Conservation (phyloP, 2,329 filamentous ascomycete genomes). For the Aureobasidium sp. region DNA sequence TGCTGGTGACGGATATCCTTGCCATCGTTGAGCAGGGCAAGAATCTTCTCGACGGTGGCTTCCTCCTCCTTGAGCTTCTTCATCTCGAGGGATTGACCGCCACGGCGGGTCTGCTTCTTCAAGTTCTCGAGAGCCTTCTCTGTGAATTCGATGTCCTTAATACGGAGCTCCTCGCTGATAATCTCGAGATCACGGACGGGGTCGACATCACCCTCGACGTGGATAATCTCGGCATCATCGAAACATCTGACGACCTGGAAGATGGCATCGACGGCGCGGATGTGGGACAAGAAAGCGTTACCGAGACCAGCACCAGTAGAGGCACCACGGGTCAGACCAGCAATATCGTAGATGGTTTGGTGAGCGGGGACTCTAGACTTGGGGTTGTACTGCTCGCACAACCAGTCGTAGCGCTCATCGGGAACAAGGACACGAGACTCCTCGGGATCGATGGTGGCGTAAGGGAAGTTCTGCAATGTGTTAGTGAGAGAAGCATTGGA, state of each 20-base stretch:
- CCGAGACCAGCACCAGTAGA: slow-evolving; percentile 96
- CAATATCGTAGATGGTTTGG: slow-evolving; percentile 97
- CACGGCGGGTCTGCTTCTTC: slow-evolving; percentile 89
- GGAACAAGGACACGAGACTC: slow-evolving; percentile 96
- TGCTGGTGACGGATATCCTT: slow-evolving; percentile 88
- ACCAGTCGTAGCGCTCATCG: slow-evolving; percentile 92
- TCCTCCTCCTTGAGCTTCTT: slow-evolving; percentile 96
- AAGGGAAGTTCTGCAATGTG: slow-evolving; percentile 75
- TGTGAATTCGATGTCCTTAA: slow-evolving; percentile 98
- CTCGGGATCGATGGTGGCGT: slow-evolving; percentile 97
- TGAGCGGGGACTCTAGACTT: slow-evolving; percentile 97
- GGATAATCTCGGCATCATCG: slow-evolving; percentile 98
- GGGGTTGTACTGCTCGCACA: slow-evolving; percentile 92
- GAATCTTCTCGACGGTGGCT: slow-evolving; percentile 82
- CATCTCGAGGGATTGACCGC: slow-evolving; percentile 92
- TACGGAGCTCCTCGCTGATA: slow-evolving; percentile 89
- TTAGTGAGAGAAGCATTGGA: neutral
- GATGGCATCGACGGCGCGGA: slow-evolving; percentile 58
- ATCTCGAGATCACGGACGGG: slow-evolving; percentile 90
- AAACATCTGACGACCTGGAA: slow-evolving; percentile 42
- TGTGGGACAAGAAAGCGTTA: slow-evolving; percentile 97
- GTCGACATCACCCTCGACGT: slow-evolving; percentile 98
- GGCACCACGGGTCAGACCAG: slow-evolving; percentile 88
- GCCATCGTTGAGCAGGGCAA: slow-evolving; percentile 73
- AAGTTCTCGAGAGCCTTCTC: slow-evolving; percentile 90